These are phyloP conservation scores for Microdochium bolleyi DNA, from an alignment of 2,329 filamentous ascomycete species.

Conservation along the genomic window DNA sequence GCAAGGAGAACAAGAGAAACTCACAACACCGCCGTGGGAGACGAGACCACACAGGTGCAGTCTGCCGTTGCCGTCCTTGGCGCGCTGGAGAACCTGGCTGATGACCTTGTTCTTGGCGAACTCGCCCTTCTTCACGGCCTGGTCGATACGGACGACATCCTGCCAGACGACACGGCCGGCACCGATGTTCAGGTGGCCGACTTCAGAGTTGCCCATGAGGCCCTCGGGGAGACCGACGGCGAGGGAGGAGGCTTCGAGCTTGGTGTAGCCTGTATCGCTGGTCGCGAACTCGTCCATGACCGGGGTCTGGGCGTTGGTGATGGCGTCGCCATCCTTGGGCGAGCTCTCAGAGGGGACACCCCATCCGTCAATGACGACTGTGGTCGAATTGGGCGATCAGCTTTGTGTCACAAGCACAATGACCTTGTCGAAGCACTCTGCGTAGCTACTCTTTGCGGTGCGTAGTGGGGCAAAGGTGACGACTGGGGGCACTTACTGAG, in stretches of 20 bases:
- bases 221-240: slow-evolving; percentile 94
- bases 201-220: slow-evolving; percentile 98
- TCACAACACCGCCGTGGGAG: slow-evolving; percentile 84
- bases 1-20: slow-evolving; percentile 15
- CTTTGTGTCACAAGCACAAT: not conserved
- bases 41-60: slow-evolving; percentile 89
- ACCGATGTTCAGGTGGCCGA: slow-evolving; percentile 97
- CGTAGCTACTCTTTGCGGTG: not conserved
- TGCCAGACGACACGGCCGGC: slow-evolving; percentile 98
- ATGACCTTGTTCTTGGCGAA: slow-evolving; percentile 71
- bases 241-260: slow-evolving; percentile 91
- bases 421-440: not conserved
- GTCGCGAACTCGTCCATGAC: slow-evolving; percentile 89
- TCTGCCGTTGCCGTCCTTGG: slow-evolving; percentile 82
- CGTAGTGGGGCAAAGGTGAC: slow-evolving; percentile 17
- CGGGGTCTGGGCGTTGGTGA: slow-evolving; percentile 85
- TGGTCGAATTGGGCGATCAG: slow-evolving; percentile 25
- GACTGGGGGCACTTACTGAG: slow-evolving; percentile 44
- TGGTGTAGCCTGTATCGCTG: slow-evolving; percentile 75
- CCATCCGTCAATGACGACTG: slow-evolving; percentile 99
- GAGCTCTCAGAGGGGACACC: slow-evolving; percentile 76
- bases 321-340: slow-evolving; percentile 86
- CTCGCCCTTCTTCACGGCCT: slow-evolving; percentile 79
- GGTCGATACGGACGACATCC: slow-evolving; percentile 93
- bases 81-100: slow-evolving; percentile 65